phyloP scores from a whole-genome alignment of 305 asterid genomes.

The Andrographis paniculata region DNA sequence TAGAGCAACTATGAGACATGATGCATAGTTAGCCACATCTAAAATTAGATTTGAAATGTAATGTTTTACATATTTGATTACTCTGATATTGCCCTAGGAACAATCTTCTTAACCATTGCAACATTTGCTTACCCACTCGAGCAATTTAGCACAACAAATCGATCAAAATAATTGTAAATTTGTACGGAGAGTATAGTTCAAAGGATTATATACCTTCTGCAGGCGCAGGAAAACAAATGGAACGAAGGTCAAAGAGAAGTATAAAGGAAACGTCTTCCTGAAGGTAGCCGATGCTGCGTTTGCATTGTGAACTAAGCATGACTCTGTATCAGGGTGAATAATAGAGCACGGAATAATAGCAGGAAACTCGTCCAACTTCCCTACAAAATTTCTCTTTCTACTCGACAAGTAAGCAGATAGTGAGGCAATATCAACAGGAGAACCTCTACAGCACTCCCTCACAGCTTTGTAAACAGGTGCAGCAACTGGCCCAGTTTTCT shows the following conservation, averaged over 20 bases:
- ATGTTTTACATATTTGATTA: too few relatives aligned
- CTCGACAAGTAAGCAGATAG: conserved; percentile 56
- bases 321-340: conserved; percentile 73
- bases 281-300: conserved; percentile 76
- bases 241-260: conserved; percentile 94
- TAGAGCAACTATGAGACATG: not conserved
- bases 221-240: conserved; percentile 89
- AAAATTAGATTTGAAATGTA: too few relatives aligned
- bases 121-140: too few relatives aligned
- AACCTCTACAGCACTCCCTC: conserved; percentile 94
- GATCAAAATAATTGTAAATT: too few relatives aligned
- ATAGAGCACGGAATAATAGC: conserved; percentile 77
- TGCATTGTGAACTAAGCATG: conserved; percentile 78
- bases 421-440: conserved; percentile 64
- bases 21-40: not conserved
- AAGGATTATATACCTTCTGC: conserved; percentile 63
- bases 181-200: conserved; percentile 2
- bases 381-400: conserved; percentile 29
- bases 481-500: conserved; percentile 97
- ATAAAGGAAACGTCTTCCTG: conserved; percentile 92
- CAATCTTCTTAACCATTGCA: too few relatives aligned
- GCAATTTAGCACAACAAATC: too few relatives aligned
- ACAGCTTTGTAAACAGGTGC: conserved; percentile 94
- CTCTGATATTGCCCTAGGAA: too few relatives aligned
- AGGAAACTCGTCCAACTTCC: conserved; percentile 71